Base-by-base conservation (phyloP, 495 filamentous ascomycete species). In the Friedmanniomyces endolithicus region DNA sequence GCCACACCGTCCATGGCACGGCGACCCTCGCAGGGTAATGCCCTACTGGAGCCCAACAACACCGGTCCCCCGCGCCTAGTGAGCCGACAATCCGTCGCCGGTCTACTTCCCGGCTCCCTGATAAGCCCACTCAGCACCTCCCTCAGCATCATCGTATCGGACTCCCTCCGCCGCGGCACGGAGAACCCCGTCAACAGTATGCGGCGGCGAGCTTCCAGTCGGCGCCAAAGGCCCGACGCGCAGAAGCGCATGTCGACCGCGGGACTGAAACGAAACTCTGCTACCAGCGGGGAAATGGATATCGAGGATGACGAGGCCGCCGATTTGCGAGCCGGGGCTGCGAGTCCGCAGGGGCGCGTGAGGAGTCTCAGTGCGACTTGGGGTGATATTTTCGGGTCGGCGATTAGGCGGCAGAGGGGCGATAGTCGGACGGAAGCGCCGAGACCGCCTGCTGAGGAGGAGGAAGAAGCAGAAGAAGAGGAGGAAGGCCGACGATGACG, bases 101-200 rank as follows among this genome's bases (percentile, higher is more conserved):
- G 59, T 9, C 58, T 66, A 6, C 50, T 70, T 0, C 60, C 64
- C 0, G 62, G 59, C 9, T 60, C 63, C n/a, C 53, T 65, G 0
- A 61, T 46, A 11, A 62, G 58, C 33, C 68, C 68, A 4, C 55
- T 70, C 2, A 60, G 54, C 37, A 63, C 62, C n/a, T 63, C 60
- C 19, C 54, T 70, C 0, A 64, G 53, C 43, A 65, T 64, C 25
- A 61, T 70, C 48, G 67, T 70, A n/a, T 81, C 80, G 6, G 83
- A 86, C 58, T 75, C 77, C 19, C 62, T 83, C 6, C 74, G 78
- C 25, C 74, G 78, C 11, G 77, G 77, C 23, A 70, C 64, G 8
- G 72, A 69, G 46, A 23, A 34, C 12, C 44, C 49, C 12, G 52
- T 35, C 16, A 20, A 11, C 40, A 55, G 19, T 1, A 12, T 48